Base-by-base conservation (phyloP, 2,329 filamentous ascomycete genomes). In the Canariomyces notabilis region DNA sequence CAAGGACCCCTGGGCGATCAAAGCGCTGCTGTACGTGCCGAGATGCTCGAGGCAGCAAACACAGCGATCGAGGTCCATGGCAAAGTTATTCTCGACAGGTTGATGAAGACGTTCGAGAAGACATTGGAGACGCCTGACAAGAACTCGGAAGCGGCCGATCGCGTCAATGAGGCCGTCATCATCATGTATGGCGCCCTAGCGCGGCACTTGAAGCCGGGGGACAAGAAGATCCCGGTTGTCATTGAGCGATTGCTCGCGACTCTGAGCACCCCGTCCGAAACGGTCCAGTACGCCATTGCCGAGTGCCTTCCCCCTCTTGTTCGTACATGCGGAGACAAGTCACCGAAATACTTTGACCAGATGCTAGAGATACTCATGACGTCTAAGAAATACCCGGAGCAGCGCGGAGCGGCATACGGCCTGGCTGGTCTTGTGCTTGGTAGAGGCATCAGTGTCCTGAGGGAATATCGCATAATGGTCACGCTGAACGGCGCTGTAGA, bases 101-200 rank as follows among this genome's bases (percentile, higher is more conserved):
- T 98, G 44, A 98, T 98, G 90, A 80, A 85, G 59, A 82, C 91
- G 12, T 94, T 97, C 60, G 93, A 98, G 65, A 77, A 76, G 19
- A 89, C 88, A 0, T 74, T 98, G n/a, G 89, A 91, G 61, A 83
- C 82, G 2, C 86, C 89, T 2, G 88, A 93, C 64, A 87, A 85
- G 62, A 85, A 82, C 47, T 89, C 84, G 1, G 82, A 90, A 55
- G 80, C 84, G 44, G 83, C 87, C 15, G 94, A 98, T 65, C 80
- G 89, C 49, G 86, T 97, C 53, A 96, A 96, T 57, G 93, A 98
- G 68, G 93, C 94, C 15, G 90, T 98, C 42, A 90, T 98, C 57
- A 93, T 98, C 58, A 85, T 98, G 64, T 98, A 98, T 59, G 93
- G 93, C 63, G 91, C 94, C 42, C 72, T 98, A 31, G 93, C 90